Conservation (phyloP, 1,284 basidiomycete species). For the Puccinia novopanici region DNA sequence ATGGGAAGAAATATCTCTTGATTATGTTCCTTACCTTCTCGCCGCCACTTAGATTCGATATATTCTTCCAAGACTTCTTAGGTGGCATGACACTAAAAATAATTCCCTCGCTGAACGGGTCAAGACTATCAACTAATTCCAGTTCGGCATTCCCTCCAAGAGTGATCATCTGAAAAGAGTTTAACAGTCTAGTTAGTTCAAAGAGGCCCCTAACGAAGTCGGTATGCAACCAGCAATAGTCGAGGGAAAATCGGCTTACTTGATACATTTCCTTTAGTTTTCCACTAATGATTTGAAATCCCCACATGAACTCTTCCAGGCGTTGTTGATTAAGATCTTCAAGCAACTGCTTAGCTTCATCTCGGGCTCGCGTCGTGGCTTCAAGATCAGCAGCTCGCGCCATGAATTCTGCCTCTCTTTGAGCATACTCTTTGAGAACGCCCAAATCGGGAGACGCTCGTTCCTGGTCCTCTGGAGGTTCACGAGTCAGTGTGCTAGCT, state of each 20-base stretch:
- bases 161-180: conserved; percentile 81
- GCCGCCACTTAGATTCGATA: conserved; percentile 93
- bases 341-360: conserved; percentile 79
- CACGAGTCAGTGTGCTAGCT: conserved; percentile 31
- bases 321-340: conserved; percentile 85
- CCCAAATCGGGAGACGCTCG: conserved; percentile 80
- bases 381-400: conserved; percentile 85
- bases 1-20: not conserved
- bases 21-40: conserved; percentile 71
- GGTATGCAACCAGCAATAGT: not conserved
- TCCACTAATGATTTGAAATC: conserved; percentile 86
- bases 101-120: conserved; percentile 97
- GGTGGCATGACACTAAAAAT: conserved; percentile 99
- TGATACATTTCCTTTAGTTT: conserved; percentile 99
- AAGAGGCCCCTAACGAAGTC: not conserved
- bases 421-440: conserved; percentile 86
- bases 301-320: conserved; percentile 95
- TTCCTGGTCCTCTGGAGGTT: conserved; percentile 69
- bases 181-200: not conserved
- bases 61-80: conserved; percentile 95
- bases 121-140: conserved; percentile 94
- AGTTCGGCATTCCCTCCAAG: conserved; percentile 97
- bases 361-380: conserved; percentile 72
- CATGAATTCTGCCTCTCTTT: conserved; percentile 85
- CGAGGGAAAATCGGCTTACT: conserved; percentile 63